Conservation (phyloP, 2,329 filamentous ascomycete species). For the Corniculantispora saksenae region DNA sequence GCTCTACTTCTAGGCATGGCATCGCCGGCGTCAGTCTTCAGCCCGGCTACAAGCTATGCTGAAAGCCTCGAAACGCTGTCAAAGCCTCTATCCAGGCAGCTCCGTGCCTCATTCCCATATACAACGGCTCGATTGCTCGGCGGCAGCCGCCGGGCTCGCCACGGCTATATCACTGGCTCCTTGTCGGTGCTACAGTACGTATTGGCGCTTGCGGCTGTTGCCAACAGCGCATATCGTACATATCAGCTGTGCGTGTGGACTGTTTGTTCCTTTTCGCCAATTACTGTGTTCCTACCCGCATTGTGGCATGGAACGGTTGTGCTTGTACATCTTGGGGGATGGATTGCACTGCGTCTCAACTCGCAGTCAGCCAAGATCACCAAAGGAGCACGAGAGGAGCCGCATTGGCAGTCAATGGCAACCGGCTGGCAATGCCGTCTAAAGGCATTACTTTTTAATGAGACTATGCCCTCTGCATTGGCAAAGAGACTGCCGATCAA, state of each 20-base stretch:
- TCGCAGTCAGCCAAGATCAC: not conserved
- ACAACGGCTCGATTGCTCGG: not conserved
- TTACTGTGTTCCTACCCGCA: not conserved
- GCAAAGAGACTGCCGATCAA: not conserved
- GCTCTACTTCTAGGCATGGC: conserved; percentile 3
- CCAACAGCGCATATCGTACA: conserved; percentile 13
- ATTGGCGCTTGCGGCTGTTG: not conserved
- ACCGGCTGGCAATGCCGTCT: not conserved
- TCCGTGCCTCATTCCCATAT: conserved; percentile 5
- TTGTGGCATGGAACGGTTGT: not conserved
- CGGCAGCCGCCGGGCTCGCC: not conserved
- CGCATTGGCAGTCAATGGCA: not conserved
- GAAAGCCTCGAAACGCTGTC: not conserved
- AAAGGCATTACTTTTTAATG: not conserved
- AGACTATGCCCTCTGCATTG: not conserved
- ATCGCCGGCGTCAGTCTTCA: not conserved
- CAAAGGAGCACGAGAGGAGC: not conserved
- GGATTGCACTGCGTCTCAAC: not conserved
- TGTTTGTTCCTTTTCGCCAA: conserved; percentile 7
- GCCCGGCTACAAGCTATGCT: not conserved
- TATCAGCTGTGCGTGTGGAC: conserved; percentile 16
- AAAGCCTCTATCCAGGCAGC: not conserved
- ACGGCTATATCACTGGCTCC: not conserved
- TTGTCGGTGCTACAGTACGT: not conserved
- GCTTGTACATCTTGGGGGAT: conserved; percentile 5